Base-by-base conservation (phyloP, 495 filamentous ascomycete genomes). In the Neurospora intermedia region DNA sequence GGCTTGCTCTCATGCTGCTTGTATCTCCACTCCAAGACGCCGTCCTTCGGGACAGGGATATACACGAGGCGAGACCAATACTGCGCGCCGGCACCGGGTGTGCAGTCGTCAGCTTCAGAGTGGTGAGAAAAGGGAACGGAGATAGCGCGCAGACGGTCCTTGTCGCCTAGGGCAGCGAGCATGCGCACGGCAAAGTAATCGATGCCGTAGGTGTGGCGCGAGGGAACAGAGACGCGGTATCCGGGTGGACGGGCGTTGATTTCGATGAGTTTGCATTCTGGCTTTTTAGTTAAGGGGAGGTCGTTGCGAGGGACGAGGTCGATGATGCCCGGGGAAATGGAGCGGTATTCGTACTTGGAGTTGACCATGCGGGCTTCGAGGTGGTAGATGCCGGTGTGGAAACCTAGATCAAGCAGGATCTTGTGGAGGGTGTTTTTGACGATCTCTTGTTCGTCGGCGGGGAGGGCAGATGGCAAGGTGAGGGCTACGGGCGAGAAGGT, bases 211-310 rank as follows among this genome's bases (percentile, higher is more conserved):
- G 84, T 82, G 20, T 75, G 72, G 11, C 74, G 54, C 0, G 77
- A 71, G 2, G 79, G 77, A 1, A 76, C 72, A 6, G 77, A 75
- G 38, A 75, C 81, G 35, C 76, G 75, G 70, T 74, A 79, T 2
- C 82, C 83, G 0, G 82, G 80, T 0, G 81, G 79, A 0, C 83
- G 80, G 13, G 81, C 78, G 69, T 84, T 84, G 77, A 84, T 82
- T 72, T 84, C 82, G 46, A 82, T 35, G 6, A 84, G 76, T 35
- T 77, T 82, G 20, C 81, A 80, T n/a, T 66, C 72, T 0, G 77
- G 70, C n/a, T 66, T 39, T 18, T 7, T 18, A 0, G 69, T 62
- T 16, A 27, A 18, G 11, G 27, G 46, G 2, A 40, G 23, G 38
- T 27, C 2, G 27, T 31, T 2, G 42, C 74, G 75, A 15, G 23